A percentile compares a stretch with the other conserved stretches of the same genome.
Evolutionary conservation across 2,329 filamentous ascomycete genomes (phyloP).

Genomic region (Xylariales sp.): DNA sequence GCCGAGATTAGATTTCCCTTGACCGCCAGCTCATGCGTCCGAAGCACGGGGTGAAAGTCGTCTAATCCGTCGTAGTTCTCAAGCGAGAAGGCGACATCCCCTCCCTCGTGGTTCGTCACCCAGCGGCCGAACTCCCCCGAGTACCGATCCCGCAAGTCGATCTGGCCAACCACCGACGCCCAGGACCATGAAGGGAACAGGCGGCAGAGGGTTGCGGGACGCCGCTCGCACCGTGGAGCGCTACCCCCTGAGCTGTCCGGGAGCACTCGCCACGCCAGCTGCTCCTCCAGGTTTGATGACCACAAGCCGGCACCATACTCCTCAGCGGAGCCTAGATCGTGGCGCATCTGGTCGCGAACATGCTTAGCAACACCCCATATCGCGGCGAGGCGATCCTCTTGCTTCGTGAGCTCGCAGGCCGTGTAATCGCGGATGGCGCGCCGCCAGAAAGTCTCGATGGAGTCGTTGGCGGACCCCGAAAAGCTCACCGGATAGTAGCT

Average conservation of each 20-base stretch:
- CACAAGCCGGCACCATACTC: constrained; percentile 13
- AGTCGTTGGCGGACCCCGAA: constrained; percentile 1
- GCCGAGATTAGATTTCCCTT: no score
- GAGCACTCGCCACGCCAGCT: constrained; percentile 15
- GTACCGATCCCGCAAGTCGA: constrained; percentile 10
- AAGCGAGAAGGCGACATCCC: not conserved
- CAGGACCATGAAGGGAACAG: constrained; percentile 6
- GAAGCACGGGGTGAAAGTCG: no score
- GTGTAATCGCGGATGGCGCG: constrained; percentile 14
- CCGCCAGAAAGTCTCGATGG: constrained; percentile 14
- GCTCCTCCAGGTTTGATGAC: constrained; percentile 10
- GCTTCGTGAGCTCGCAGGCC: constrained; percentile 10
- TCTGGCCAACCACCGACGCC: constrained; percentile 1
- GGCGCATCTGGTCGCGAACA: constrained; percentile 9
- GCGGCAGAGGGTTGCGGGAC: no score
- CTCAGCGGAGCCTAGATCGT: constrained; percentile 3
- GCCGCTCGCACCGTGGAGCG: not conserved
- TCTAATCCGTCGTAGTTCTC: no score
- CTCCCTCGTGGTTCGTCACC: not conserved
- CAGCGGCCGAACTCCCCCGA: not conserved
- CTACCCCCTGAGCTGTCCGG: not conserved
- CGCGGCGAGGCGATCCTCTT: constrained; percentile 11
- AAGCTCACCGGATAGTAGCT: no score
- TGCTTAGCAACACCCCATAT: constrained; percentile 15
- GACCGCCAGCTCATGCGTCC: no score